Evolutionary conservation across 2,329 filamentous ascomycete species (phyloP), one percentile per base, ranked within the genome.

Genomic region (Fusarium miscanthi): DNA sequence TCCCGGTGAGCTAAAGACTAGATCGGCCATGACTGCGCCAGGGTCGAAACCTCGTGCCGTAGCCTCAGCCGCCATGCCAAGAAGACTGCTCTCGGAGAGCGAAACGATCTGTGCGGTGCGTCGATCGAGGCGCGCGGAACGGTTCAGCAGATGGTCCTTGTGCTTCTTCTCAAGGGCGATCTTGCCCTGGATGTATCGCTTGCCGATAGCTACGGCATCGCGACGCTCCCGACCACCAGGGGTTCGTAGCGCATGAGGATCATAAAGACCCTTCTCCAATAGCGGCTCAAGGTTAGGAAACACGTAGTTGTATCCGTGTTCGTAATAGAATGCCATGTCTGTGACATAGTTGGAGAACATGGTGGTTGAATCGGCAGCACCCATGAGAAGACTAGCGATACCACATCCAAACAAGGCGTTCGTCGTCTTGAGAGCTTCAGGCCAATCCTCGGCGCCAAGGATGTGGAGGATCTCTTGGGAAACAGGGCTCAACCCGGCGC

Each of bases 261-360:
- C 74, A 9, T 46, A 12, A 5, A 75, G 48, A 6, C 74, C 73
- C 31, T 62, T 70, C 23, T 76, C 60, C 14, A 74, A 21, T 3
- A 75, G 59, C 2, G 72, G 63, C 17, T 75, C 74, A 5, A 75
- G 69, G 16, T 69, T 66, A 4, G 73, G 73, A 6, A 75, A 75
- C n/a, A 75, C 71, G 14, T 75, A 76, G 63, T 75, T 75, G 60
- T 75, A 75, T 14, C 74, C 74, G 37, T 75, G 74, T 35, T 75
- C 74, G 31, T 75, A 75, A 60, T 75, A 75, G 3, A 75, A 75
- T 0, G 69, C 74, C 74, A 75, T 75, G 45, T 75, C 74, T 0
- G 74, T 75, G 5, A 76, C 71, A 25, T 75, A 75, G 45, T 75
- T 75, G 38, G 74, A 76, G 59, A 75, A 75, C 74, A 76, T 76